Evolutionary conservation across 1,139 yeast species (phyloP).

Genomic region (Candida freyschussii): DNA sequence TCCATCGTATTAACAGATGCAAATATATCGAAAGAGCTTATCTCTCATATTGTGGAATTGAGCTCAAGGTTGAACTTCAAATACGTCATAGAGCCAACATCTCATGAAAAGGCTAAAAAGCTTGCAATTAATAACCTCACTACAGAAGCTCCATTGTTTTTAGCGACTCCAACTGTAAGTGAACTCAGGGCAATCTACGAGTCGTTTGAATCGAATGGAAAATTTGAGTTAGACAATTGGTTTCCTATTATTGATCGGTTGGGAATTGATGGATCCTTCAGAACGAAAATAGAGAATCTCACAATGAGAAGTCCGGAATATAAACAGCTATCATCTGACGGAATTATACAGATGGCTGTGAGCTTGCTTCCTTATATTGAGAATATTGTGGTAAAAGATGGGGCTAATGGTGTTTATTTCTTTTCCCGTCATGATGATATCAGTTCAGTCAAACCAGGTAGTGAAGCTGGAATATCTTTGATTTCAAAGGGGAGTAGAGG

Average conservation of each 20-base stretch:
- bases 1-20: constrained; percentile 59
- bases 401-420: constrained; percentile 59
- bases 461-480: constrained; percentile 2
- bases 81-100: constrained; percentile 73
- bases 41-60: constrained; percentile 35
- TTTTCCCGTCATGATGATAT: constrained; percentile 22
- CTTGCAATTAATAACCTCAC: constrained; percentile 6
- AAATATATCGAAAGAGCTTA: constrained; percentile 47
- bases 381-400: constrained; percentile 63
- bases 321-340: constrained; percentile 33
- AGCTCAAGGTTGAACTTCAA: constrained; percentile 25
- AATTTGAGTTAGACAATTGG: constrained; percentile 66
- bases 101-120: constrained; percentile 49
- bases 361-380: constrained; percentile 71
- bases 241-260: constrained; percentile 66
- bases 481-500: constrained; percentile 14
- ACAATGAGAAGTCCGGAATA: constrained; percentile 23
- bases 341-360: constrained; percentile 64
- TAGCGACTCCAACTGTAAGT: constrained; percentile 49
- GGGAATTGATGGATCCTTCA: constrained; percentile 40
- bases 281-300: constrained; percentile 14
- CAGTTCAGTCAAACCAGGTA: constrained; percentile 4
- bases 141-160: constrained; percentile 8
- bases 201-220: constrained; percentile 42
- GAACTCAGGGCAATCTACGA: constrained; percentile 56